These are phyloP conservation scores for Fraxinus baroniana DNA, from an alignment of 305 asterid genomes.

Conservation along the genomic window DNA sequence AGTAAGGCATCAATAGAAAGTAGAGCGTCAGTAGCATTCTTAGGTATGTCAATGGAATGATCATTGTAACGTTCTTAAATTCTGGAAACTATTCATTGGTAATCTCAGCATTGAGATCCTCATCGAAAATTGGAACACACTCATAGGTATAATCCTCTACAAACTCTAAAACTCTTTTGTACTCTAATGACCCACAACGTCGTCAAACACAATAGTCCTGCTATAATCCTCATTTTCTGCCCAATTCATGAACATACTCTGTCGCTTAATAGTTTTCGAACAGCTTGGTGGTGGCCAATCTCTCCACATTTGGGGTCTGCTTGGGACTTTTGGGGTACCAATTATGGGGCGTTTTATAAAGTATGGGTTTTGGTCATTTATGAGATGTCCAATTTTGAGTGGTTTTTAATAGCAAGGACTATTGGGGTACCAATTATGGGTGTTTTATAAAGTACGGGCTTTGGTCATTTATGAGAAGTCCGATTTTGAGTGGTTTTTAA, in stretches of 20 bases:
- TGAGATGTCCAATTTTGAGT: too few species aligned
- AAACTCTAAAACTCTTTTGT: not conserved
- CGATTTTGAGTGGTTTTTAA: too few species aligned
- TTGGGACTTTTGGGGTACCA: not conserved
- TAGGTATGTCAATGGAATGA: not conserved
- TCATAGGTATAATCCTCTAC: not conserved
- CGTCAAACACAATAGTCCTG: not conserved
- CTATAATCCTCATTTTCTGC: not conserved
- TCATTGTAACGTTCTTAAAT: not conserved
- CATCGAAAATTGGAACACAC: not conserved
- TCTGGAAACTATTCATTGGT: not conserved
- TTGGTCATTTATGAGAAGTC: too few species aligned
- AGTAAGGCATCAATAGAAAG: not conserved
- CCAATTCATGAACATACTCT: too few species aligned
- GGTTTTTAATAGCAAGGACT: too few species aligned
- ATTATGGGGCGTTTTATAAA: too few species aligned
- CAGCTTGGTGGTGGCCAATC: not conserved
- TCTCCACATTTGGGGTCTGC: not conserved
- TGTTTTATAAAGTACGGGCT: not conserved
- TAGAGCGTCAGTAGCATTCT: not conserved
- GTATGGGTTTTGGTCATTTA: too few species aligned
- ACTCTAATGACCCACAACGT: not conserved
- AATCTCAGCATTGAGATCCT: not conserved
- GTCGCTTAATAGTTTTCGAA: not conserved
- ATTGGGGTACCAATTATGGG: too few species aligned